phyloP scores from a whole-genome alignment of 2,329 filamentous ascomycete species.

The Stemphylium beticola region DNA sequence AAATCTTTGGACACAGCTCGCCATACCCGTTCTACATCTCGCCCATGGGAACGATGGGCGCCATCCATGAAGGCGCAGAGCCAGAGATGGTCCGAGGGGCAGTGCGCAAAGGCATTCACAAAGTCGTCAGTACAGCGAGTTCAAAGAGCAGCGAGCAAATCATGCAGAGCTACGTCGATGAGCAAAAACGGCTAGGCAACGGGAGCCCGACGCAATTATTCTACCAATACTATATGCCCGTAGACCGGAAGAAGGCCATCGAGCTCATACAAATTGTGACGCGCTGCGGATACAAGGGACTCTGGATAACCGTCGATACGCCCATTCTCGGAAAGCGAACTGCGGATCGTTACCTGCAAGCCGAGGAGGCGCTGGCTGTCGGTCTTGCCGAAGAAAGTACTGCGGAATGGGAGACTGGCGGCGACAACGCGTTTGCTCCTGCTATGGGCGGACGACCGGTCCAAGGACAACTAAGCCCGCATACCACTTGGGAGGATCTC shows the following conservation, averaged over 20 bases:
- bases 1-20: conserved; percentile 44
- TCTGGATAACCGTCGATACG: conserved; percentile 49
- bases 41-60: conserved; percentile 47
- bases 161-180: conserved; percentile 36
- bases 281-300: conserved; percentile 40
- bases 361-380: conserved; percentile 57
- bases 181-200: conserved; percentile 31
- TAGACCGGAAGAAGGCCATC: conserved; percentile 38
- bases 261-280: conserved; percentile 42
- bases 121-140: conserved; percentile 46
- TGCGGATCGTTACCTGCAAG: conserved; percentile 46
- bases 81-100: conserved; percentile 46
- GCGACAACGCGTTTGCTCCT: conserved; percentile 62
- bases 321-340: conserved; percentile 45
- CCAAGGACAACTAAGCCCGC: conserved; percentile 47
- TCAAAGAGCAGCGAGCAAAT: conserved; percentile 43
- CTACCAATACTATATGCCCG: conserved; percentile 48
- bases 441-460: conserved; percentile 59
- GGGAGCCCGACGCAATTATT: conserved; percentile 40
- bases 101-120: conserved; percentile 42
- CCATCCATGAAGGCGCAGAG: conserved; percentile 46
- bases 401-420: conserved; percentile 59
- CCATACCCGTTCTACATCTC: conserved; percentile 50
- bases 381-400: conserved; percentile 59
- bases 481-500: conserved; percentile 59